Base-by-base conservation (phyloP, 2,329 filamentous ascomycete species). In the Colletotrichum sojae region DNA sequence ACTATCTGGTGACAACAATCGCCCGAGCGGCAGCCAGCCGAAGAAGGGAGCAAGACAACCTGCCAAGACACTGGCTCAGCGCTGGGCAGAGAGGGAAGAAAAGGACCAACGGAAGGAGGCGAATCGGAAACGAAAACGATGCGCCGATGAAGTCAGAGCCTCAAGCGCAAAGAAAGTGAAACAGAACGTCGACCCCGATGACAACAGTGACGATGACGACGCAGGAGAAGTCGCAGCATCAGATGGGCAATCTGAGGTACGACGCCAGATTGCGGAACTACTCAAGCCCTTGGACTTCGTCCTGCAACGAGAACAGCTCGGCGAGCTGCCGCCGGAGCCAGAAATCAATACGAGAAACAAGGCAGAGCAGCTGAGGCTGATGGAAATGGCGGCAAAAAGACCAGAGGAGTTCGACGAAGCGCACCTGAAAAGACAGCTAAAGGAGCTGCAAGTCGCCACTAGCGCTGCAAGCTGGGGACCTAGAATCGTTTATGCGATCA, bases 361-460 rank as follows among this genome's bases (percentile, higher is more conserved):
- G 12, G 39, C 5, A 9, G 57, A 67, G 1, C 63, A 67, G 5
- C 10, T 67, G 57, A 63, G 22, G 15, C 20, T 62, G n/a, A 67
- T 67, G 51, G 6, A 5, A 22, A n/a, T n/a, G n/a, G n/a, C n/a
- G n/a, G 49, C 48, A 31, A 43, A 49, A 5, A 31, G 43, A 5
- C 48, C 55, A 10, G 55, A 27, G 3, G 45, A 53, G 3, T 40
- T 46, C 16, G 18, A 53, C 2, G 6, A 13, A 1, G 5, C 8
- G 0, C 0, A 46, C 12, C 1, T 27, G 1, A 1, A n/a, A 16
- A 5, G 9, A 0, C 63, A 66, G n/a, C 36, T 3, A 6, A 5
- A 3, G 8, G 63, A 67, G 8, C 22, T 66, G 4, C 2, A 1
- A 31, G 40, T 49, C 2, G 13, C 63, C 0, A 51, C 43, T 2